Percentiles rank a stretch among this genome's conserved stretches.
Conservation (phyloP, 805 yeast genomes). For the Cyberlindnera galapagoensis region DNA sequence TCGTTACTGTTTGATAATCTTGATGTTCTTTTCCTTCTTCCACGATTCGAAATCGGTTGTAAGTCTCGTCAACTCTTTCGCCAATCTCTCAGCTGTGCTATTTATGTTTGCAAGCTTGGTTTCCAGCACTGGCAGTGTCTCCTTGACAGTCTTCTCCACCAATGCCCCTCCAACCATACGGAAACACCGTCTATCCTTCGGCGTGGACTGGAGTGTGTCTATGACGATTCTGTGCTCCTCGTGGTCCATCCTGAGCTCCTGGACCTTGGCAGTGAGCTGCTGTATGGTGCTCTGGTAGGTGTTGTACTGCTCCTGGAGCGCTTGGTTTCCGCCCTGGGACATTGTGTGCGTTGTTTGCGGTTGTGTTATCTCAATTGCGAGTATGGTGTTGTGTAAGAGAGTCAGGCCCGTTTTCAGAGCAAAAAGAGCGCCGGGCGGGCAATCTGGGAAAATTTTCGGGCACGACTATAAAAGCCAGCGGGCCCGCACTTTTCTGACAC, state of each 20-base stretch:
- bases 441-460: too few relatives aligned
- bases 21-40: slow-evolving; percentile 30
- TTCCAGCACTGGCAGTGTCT: slow-evolving; percentile 57
- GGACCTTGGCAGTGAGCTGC: slow-evolving; percentile 38
- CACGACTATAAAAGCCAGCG: slow-evolving; percentile 10
- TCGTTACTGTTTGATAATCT: slow-evolving; percentile 25
- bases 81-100: slow-evolving; percentile 28
- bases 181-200: slow-evolving; percentile 67
- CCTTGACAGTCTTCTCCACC: slow-evolving; percentile 75
- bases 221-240: slow-evolving; percentile 49
- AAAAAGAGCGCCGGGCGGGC: too few relatives aligned
- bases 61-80: slow-evolving; percentile 27
- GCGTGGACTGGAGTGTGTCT: slow-evolving; percentile 46
- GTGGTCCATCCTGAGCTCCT: slow-evolving; percentile 42
- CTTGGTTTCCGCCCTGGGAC: slow-evolving; percentile 10
- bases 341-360: slow-evolving; percentile 1
- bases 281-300: slow-evolving; percentile 44
- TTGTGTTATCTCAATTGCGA: neutral
- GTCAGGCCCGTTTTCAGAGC: too few relatives aligned
- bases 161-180: slow-evolving; percentile 93
- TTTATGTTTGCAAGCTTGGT: slow-evolving; percentile 46
- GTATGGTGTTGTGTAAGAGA: too few relatives aligned
- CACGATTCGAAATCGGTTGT: slow-evolving; percentile 36
- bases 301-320: slow-evolving; percentile 43
- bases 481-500: slow-evolving; percentile 10